A percentile compares a stretch with the other conserved stretches of the same genome.
These are phyloP conservation scores for Plectranthus barbatus DNA, from an alignment of 257 asterid genomes.

Conservation along the genomic window DNA sequence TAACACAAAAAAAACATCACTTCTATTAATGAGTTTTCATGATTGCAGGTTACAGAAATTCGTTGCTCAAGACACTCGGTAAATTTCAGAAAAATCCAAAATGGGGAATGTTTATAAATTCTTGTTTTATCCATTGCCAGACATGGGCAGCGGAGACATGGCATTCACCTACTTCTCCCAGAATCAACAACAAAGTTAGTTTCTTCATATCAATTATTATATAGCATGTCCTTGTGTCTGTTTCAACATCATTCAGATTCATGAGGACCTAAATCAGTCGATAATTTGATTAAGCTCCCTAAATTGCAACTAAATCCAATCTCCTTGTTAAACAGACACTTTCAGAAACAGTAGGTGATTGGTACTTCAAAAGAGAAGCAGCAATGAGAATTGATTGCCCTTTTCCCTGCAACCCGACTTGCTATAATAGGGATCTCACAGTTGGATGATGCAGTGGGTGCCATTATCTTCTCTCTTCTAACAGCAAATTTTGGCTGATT, in stretches of 20 bases:
- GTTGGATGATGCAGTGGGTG: conserved; percentile 7
- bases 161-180: conserved; percentile 86
- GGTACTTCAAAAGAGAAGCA: conserved; percentile 68
- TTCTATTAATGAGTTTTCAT: conserved; percentile 10
- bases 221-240: too few species aligned
- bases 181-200: conserved; percentile 69
- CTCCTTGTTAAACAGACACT: conserved; percentile 50
- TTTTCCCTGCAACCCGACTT: conserved; percentile 90
- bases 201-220: neutral
- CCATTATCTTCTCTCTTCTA: neutral
- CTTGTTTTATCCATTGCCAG: conserved; percentile 86
- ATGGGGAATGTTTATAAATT: conserved; percentile 68
- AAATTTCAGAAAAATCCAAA: conserved; percentile 43
- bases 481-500: neutral
- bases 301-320: neutral
- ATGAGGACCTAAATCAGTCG: too few species aligned
- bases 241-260: too few species aligned
- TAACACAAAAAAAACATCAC: neutral
- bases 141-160: conserved; percentile 76
- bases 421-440: conserved; percentile 56
- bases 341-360: conserved; percentile 85
- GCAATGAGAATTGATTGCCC: conserved; percentile 62
- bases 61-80: conserved; percentile 45
- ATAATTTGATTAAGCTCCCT: too few species aligned
- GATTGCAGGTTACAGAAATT: conserved; percentile 61